Base-by-base conservation (phyloP, 768 basidiomycete species). In the Omphalotus guepiniiformis region DNA sequence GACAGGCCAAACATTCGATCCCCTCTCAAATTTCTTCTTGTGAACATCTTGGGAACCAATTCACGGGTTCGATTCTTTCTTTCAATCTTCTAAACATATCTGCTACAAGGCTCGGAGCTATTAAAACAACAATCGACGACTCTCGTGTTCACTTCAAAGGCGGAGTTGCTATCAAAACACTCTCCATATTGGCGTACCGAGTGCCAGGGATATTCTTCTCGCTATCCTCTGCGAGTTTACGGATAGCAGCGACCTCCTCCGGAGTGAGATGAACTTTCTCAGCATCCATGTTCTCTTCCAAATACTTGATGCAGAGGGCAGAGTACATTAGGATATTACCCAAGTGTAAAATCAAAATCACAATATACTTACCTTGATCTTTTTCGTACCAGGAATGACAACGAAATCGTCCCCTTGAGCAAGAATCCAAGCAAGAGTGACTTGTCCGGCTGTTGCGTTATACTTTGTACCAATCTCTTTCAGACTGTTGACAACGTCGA, bases 361-460 rank as follows among this genome's bases (percentile, higher is more conserved):
- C 3, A 22, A 18, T 7, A n/a, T n/a, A n/a, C n/a, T n/a, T 11
- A 51, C 55, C 0, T 23, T 64, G 59, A 61, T 60, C 63, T 52
- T 72, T 49, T 28, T 62, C 62, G 72, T 15, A 5, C 66, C 69
- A 2, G 71, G 69, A 52, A 72, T 70, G 11, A 65, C 58, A 50
- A 71, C 62, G 48, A 72, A 39, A 41, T 68, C 61, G 23, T 55
- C 52, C 6, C 67, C 65, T 53, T 71, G 66, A 3, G 64, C 60
- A 7, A 72, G 60, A 8, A 72, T 44, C 66, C 64, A 72, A 0
- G 69, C 74, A 23, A 79, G 65, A 0, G 67, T 62, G 16, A 75
- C 62, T 50, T 78, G 75, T 2, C 67, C 69, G 2, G 68, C 38
- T 2, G 74, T 72, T 8, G 65, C 70, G 22, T 56, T 47, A 53